These are phyloP conservation scores for Xeromyces bisporus DNA, from an alignment of 495 filamentous ascomycete genomes.

Conservation along the genomic window DNA sequence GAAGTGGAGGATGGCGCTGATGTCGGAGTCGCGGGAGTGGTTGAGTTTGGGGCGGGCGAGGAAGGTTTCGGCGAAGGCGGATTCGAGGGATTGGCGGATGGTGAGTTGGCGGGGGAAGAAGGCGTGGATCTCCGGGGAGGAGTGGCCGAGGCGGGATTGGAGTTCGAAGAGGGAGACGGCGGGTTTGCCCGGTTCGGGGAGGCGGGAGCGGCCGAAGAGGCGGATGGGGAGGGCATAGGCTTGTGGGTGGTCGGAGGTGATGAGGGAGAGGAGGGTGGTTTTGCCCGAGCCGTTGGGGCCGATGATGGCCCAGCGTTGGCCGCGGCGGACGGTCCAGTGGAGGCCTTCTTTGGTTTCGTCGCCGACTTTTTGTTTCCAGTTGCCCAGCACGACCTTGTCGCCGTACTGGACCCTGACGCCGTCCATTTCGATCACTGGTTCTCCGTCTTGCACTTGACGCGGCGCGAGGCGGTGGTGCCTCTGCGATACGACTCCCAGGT, in stretches of 20 bases:
- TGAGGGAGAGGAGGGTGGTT: constrained; percentile 78
- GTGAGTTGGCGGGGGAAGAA: constrained; percentile 74
- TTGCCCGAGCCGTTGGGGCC: constrained; percentile 74
- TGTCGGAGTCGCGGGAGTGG: constrained; percentile 31
- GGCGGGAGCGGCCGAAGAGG: constrained; percentile 64
- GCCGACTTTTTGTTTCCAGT: constrained; percentile 48
- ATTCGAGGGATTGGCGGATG: constrained; percentile 58
- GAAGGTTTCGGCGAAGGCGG: constrained; percentile 82
- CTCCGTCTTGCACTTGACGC: constrained; percentile 16
- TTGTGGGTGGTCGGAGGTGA: constrained; percentile 91
- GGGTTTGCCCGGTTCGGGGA: constrained; percentile 51
- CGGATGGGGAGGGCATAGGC: constrained; percentile 76
- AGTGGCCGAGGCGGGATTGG: constrained; percentile 77
- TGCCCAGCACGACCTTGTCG: constrained; percentile 55
- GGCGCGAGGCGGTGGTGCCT: background rate
- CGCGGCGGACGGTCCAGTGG: constrained; percentile 65
- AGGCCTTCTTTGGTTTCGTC: constrained; percentile 38
- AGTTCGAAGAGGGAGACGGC: constrained; percentile 86
- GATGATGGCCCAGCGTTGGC: constrained; percentile 80
- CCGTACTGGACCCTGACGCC: constrained; percentile 68
- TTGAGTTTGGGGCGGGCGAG: constrained; percentile 46
- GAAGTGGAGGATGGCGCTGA: constrained; percentile 51
- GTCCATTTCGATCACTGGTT: constrained; percentile 71
- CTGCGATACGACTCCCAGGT: constrained; percentile 8
- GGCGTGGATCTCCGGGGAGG: constrained; percentile 81